Evolutionary conservation across 2,329 filamentous ascomycete genomes (phyloP).

Genomic region (Metarhizium robertsii): DNA sequence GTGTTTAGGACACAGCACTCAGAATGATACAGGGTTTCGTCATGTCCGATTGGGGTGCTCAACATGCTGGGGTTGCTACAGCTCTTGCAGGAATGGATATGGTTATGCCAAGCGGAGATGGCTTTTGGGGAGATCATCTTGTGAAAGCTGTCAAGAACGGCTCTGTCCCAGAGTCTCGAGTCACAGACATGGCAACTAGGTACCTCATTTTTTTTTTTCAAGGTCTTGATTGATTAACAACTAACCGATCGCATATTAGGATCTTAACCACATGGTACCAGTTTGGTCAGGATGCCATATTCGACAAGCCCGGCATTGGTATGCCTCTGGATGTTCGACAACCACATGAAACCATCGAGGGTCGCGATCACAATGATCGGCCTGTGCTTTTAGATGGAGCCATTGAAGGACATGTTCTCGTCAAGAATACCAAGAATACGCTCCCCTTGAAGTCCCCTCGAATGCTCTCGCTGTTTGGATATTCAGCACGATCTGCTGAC

Average conservation of each 20-base stretch:
- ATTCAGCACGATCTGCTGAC: constrained; percentile 42
- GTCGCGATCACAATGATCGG: constrained; percentile 34
- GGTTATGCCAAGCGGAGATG: constrained; percentile 48
- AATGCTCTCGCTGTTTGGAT: constrained; percentile 49
- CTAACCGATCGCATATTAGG: constrained; percentile 11
- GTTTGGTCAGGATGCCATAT: constrained; percentile 39
- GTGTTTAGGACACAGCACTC: neutral
- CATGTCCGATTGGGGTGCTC: constrained; percentile 58
- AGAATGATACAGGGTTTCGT: constrained; percentile 46
- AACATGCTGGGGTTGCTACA: constrained; percentile 52
- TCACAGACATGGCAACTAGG: constrained; percentile 53
- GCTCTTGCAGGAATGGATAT: constrained; percentile 61
- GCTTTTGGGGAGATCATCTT: constrained; percentile 44
- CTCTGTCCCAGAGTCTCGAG: constrained; percentile 41
- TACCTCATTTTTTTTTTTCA: constrained; percentile 6
- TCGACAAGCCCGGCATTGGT: constrained; percentile 38
- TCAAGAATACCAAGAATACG: constrained; percentile 48
- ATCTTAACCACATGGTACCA: constrained; percentile 48
- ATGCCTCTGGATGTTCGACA: constrained; percentile 38
- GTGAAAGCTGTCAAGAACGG: constrained; percentile 50
- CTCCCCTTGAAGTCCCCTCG: constrained; percentile 43
- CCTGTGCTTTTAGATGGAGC: constrained; percentile 41
- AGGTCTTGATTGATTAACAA: neutral
- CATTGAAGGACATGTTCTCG: constrained; percentile 52
- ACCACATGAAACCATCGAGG: constrained; percentile 45